Base-by-base conservation (phyloP, 2,329 filamentous ascomycete species). In the Fusarium brachygibbosum region DNA sequence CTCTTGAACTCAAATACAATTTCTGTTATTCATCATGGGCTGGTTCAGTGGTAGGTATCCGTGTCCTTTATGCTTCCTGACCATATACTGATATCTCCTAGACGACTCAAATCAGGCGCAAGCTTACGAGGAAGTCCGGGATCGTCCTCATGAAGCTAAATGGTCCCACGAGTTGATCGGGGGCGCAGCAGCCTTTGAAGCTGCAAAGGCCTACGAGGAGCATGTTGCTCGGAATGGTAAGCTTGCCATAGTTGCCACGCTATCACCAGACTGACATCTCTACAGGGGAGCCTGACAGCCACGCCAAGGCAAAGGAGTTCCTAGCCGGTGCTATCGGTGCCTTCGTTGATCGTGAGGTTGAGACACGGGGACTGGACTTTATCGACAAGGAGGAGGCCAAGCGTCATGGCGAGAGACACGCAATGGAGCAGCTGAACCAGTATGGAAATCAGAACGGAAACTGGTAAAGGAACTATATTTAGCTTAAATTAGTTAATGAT, bases 281-380 rank as follows among this genome's bases (percentile, higher is more conserved):
- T 3, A 16, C 17, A 76, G 76, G 76, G n/a, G 63, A 72, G 9
- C 76, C 76, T 3, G 69, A 66, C 12, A 59, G 51, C 6, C 76
- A 78, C 41, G 76, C 75, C 23, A 49, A 66, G 53, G 76, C 76
- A 2, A 78, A 78, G 63, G 76, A 78, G 21, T 69, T 78, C 3
- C 28, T 77, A 0, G 76, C 64, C 4, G 76, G 76, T 40, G 62
- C 62, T 4, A 71, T 77, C 17, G 76, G 76, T 10, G 72, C 68
- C 41, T 78, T 78, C 32, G 74, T 78, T n/a, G 76, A 78, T 17
- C 69, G 74, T 1, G 76, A 78, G 49, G 67, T 77, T 25, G 76
- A 78, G 67, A 77, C 74, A 0, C 73, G 67, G 31, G 76, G 76
- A 2, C 52, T 78, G 2, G 76, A 78, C 45, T 73, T 63, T 29